phyloP scores from a whole-genome alignment of 2,329 filamentous ascomycete genomes.

The Epicoccum nigrum region DNA sequence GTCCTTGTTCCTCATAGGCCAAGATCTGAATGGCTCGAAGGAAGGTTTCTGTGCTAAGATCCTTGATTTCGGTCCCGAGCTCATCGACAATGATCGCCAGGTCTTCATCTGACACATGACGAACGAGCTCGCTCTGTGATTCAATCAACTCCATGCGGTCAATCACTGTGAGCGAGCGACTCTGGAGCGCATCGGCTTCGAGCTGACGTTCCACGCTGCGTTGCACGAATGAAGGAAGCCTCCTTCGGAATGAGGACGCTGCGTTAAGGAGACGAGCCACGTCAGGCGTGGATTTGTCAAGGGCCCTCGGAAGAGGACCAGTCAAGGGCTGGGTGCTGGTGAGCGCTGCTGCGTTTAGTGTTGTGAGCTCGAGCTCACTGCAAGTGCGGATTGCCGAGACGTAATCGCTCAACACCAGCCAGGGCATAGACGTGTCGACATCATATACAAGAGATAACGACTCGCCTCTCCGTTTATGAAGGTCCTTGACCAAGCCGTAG shows the following conservation, averaged over 20 bases:
- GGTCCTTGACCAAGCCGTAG: slow-evolving; percentile 81
- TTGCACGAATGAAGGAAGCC: slow-evolving; percentile 71
- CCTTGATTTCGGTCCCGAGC: slow-evolving; percentile 58
- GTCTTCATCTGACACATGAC: slow-evolving; percentile 82
- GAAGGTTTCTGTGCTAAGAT: slow-evolving; percentile 58
- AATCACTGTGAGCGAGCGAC: slow-evolving; percentile 62
- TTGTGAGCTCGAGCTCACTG: slow-evolving; percentile 75
- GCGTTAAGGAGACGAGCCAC: slow-evolving; percentile 70
- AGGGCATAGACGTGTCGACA: slow-evolving; percentile 71
- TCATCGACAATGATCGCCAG: slow-evolving; percentile 63
- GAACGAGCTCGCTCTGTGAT: slow-evolving; percentile 76
- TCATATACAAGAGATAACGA: slow-evolving; percentile 81
- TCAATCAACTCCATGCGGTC: slow-evolving; percentile 81
- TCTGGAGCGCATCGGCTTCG: slow-evolving; percentile 74
- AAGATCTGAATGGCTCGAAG: slow-evolving; percentile 58
- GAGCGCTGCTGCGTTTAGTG: slow-evolving; percentile 66
- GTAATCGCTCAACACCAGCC: slow-evolving; percentile 83
- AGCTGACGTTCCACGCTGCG: slow-evolving; percentile 72
- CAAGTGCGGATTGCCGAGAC: slow-evolving; percentile 80
- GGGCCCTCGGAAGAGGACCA: slow-evolving; percentile 34
- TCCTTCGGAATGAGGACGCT: slow-evolving; percentile 71
- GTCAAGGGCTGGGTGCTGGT: slow-evolving; percentile 23
- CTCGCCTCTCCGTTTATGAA: slow-evolving; percentile 86
- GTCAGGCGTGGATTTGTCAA: slow-evolving; percentile 53
- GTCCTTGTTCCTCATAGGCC: slow-evolving; percentile 46